phyloP scores from a whole-genome alignment of 345 rosid genomes.

The Melaleuca quinquenervia region DNA sequence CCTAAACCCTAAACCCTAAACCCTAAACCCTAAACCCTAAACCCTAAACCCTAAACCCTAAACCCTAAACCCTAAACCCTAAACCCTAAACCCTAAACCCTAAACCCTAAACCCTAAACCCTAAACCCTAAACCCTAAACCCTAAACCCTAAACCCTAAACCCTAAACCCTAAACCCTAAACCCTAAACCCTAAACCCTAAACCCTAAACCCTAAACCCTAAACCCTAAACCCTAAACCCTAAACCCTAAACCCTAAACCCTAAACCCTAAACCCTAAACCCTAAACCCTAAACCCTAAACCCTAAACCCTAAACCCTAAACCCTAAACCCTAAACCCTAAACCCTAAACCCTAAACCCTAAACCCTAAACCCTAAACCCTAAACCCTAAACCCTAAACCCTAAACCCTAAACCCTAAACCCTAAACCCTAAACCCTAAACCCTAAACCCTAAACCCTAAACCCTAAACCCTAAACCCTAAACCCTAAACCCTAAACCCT shows the following conservation, averaged over 20 bases:
- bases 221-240: background rate
- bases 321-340: background rate
- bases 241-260: slow-evolving; percentile 3
- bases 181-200: slow-evolving; percentile 2
- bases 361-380: background rate
- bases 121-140: background rate
- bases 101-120: slow-evolving; percentile 1
- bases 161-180: slow-evolving; percentile 4
- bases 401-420: slow-evolving; percentile 2
- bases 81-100: slow-evolving; percentile 3
- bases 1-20: slow-evolving; percentile 5
- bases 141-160: background rate
- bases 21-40: slow-evolving; percentile 7
- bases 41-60: slow-evolving; percentile 6
- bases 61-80: slow-evolving; percentile 2
- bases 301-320: background rate
- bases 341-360: background rate
- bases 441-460: background rate
- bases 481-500: background rate
- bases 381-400: background rate
- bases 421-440: background rate
- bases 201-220: slow-evolving; percentile 5
- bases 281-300: background rate
- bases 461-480: background rate
- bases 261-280: background rate